Evolutionary conservation across 352 stramenopile genomes (phyloP).

Genomic region (Phytopythium kandeliae): DNA sequence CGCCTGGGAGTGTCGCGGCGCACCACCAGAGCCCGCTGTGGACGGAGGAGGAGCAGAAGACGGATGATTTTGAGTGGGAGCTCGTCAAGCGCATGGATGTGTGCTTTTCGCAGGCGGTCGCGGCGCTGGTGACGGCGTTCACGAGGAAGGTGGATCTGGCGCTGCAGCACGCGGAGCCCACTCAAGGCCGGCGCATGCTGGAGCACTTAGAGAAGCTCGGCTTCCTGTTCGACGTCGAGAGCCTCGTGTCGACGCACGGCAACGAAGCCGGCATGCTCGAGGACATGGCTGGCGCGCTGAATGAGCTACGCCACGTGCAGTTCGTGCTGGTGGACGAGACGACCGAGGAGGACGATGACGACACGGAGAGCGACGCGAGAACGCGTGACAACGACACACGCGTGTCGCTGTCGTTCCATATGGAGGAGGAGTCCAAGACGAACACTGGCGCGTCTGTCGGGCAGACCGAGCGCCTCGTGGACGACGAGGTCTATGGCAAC

Average conservation of each 20-base stretch:
- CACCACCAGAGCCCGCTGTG: constrained; percentile 68
- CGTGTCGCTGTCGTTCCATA: constrained; percentile 47
- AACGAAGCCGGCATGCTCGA: constrained; percentile 87
- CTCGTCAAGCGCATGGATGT: constrained; percentile 82
- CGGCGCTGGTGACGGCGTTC: constrained; percentile 75
- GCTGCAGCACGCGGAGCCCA: constrained; percentile 40
- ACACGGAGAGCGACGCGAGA: constrained; percentile 23
- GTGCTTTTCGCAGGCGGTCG: constrained; percentile 76
- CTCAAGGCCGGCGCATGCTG: constrained; percentile 54
- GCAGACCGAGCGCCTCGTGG: constrained; percentile 4
- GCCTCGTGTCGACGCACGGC: constrained; percentile 80
- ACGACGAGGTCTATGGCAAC: constrained; percentile 10
- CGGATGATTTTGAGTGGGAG: constrained; percentile 66
- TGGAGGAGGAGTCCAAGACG: constrained; percentile 71
- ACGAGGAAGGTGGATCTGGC: constrained; percentile 76
- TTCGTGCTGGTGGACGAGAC: constrained; percentile 80
- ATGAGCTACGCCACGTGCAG: constrained; percentile 74
- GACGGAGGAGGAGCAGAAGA: constrained; percentile 82
- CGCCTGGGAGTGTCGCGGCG: constrained; percentile 30
- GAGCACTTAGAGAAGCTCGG: constrained; percentile 74
- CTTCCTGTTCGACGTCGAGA: constrained; percentile 83
- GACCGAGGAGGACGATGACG: constrained; percentile 31
- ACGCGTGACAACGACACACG: constrained; percentile 33
- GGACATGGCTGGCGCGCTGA: constrained; percentile 78
- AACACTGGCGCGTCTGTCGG: constrained; percentile 2